A percentile compares a stretch with the other conserved stretches of the same genome.
phyloP scores from a whole-genome alignment of 2,329 filamentous ascomycete genomes.

The Penicillium sp. region DNA sequence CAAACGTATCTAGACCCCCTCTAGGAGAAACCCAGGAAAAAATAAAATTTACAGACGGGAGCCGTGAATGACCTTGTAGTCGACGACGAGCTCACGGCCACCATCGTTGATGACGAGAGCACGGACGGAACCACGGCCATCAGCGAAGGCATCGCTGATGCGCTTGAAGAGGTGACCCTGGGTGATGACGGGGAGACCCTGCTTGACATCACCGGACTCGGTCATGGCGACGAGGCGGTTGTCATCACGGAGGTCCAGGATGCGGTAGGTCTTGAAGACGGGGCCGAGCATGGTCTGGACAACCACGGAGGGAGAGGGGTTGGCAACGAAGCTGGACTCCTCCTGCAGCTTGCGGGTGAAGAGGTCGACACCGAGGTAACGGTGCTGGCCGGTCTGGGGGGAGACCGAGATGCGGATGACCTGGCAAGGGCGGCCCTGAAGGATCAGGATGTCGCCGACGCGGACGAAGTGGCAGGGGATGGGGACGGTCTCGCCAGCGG shows the following conservation, averaged over 20 bases:
- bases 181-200: constrained; percentile 86
- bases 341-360: constrained; percentile 99
- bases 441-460: constrained; percentile 96
- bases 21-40: constrained; percentile 7
- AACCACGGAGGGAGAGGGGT: constrained; percentile 92
- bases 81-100: constrained; percentile 90
- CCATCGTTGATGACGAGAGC: constrained; percentile 94
- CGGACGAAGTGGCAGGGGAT: constrained; percentile 99
- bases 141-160: constrained; percentile 79
- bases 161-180: constrained; percentile 85
- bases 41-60: constrained; percentile 56
- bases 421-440: constrained; percentile 98
- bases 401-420: constrained; percentile 99
- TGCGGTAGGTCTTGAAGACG: constrained; percentile 99
- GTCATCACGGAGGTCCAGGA: constrained; percentile 91
- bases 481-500: constrained; percentile 78
- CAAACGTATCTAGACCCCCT: constrained; percentile 3
- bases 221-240: constrained; percentile 89
- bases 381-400: constrained; percentile 96
- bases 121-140: constrained; percentile 88
- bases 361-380: constrained; percentile 98
- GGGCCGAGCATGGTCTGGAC: constrained; percentile 99
- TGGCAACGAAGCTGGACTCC: constrained; percentile 96
- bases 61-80: constrained; percentile 97
- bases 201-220: constrained; percentile 98